Evolutionary conservation across 495 filamentous ascomycete genomes (phyloP), one percentile per base, ranked within the genome.

Genomic region (Penicillium maclennaniae): DNA sequence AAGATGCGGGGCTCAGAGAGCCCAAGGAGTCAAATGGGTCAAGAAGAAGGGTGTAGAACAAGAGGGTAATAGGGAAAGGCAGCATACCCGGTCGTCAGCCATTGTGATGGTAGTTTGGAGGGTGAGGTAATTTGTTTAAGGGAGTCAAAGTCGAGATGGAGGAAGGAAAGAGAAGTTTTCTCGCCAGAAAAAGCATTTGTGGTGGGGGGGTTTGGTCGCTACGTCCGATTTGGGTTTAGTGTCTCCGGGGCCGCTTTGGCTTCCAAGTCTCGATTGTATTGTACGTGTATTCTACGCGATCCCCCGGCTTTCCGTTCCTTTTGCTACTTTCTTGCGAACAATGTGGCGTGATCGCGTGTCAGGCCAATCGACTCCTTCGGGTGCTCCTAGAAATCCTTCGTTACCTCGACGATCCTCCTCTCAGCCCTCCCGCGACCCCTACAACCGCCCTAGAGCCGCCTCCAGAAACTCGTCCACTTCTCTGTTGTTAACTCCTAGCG

Each of bases 281-380:
- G 15, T 28, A 45, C 43, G 43, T 19, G 43, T 31, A 28, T 17
- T 28, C n/a, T 19, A 20, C 42, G 42, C 9, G 21, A 15, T 41
- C 40, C 25, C 25, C 38, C 17, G 42, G 43, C 14, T 23, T 25
- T 45, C 23, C 4, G 7, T 9, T 37, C 19, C 28, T 27, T 19
- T 15, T 16, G 7, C 38, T 12, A 16, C n/a, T n/a, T 28, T 12
- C 23, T 34, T 38, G 38, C 43, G 56, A 72, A 21, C 23, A 5
- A 95, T 95, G 91, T 93, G 89, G 88, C 84, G 92, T 58, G 89
- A 95, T 78, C 85, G 89, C 62, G 84, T 92, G 54, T 85, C 87
- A 47, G 85, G 82, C 62, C 85, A 88, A 67, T 83, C 86, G 45
- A 81, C 79, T 54, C 79, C 83, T 46, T 77, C 83, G 43, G 77